These are phyloP conservation scores for Moesziomyces globuligerus DNA, from an alignment of 1,284 basidiomycete genomes.

Conservation along the genomic window DNA sequence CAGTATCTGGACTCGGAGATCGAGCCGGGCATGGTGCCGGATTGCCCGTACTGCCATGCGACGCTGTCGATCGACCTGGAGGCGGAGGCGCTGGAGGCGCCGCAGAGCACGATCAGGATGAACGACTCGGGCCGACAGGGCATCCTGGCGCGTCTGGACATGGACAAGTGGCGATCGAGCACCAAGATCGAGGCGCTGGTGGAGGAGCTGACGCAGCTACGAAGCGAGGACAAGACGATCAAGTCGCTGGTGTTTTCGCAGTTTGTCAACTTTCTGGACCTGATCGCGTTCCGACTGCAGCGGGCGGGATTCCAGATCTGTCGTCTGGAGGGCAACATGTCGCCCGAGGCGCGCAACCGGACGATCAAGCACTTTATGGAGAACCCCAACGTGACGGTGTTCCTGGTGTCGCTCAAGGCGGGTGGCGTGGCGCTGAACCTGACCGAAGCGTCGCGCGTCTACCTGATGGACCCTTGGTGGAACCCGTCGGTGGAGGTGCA, in stretches of 20 bases:
- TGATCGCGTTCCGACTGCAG: constrained; percentile 92
- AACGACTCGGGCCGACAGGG: constrained; percentile 78
- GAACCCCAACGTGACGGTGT: constrained; percentile 92
- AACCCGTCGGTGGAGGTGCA: constrained; percentile 69
- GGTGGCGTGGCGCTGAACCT: constrained; percentile 82
- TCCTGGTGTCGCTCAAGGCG: constrained; percentile 92
- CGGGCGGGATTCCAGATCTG: constrained; percentile 88
- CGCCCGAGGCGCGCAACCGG: constrained; percentile 90
- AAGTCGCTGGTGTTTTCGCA: constrained; percentile 97
- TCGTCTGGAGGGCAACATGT: constrained; percentile 95
- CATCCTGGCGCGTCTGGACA: constrained; percentile 87
- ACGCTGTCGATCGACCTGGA: constrained; percentile 94
- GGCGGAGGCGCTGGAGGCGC: constrained; percentile 85
- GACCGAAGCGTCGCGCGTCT: constrained; percentile 66
- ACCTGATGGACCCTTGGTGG: constrained; percentile 67
- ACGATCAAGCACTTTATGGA: constrained; percentile 96
- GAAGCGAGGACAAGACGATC: constrained; percentile 86
- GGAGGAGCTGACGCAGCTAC: constrained; percentile 87
- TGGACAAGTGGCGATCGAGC: constrained; percentile 90
- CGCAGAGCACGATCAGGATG: constrained; percentile 70
- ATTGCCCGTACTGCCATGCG: constrained; percentile 94
- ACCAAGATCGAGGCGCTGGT: constrained; percentile 97
- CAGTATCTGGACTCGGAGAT: constrained; percentile 83
- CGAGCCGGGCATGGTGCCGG: constrained; percentile 74
- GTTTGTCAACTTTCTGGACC: constrained; percentile 81